Conservation (phyloP, 495 filamentous ascomycete species). For the Hypoxylon lienhwacheense region DNA sequence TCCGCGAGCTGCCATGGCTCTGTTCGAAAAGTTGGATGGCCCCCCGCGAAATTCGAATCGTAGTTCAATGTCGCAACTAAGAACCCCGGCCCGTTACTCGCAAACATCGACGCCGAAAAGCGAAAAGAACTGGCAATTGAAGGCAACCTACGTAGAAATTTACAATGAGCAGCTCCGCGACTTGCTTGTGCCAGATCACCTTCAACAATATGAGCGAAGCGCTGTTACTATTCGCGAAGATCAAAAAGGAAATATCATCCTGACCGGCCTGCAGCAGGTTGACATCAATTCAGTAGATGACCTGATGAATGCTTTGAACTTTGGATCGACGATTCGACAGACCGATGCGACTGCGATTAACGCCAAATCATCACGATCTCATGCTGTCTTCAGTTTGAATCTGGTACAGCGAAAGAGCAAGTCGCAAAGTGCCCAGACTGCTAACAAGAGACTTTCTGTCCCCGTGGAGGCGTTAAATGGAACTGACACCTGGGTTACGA, state of each 20-base stretch:
- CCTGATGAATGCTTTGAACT: constrained; percentile 82
- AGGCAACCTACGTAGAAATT: constrained; percentile 97
- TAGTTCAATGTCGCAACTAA: constrained; percentile 73
- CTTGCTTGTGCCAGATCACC: constrained; percentile 78
- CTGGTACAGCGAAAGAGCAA: constrained; percentile 82
- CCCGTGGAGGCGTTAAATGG: constrained; percentile 79
- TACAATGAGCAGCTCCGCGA: constrained; percentile 97
- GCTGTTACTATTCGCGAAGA: constrained; percentile 88
- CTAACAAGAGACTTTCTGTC: constrained; percentile 87
- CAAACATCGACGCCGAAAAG: constrained; percentile 54
- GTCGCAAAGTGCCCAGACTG: constrained; percentile 51
- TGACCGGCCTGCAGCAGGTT: constrained; percentile 86
- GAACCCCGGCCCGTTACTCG: constrained; percentile 82
- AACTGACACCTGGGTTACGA: constrained; percentile 69
- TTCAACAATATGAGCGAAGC: constrained; percentile 67
- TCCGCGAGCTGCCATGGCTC: constrained; percentile 79
- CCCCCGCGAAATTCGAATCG: constrained; percentile 55
- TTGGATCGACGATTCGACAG: constrained; percentile 91
- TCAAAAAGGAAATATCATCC: constrained; percentile 89
- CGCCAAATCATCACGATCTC: constrained; percentile 96
- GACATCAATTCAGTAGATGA: constrained; percentile 92
- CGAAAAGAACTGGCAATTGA: constrained; percentile 90
- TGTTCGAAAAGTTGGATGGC: constrained; percentile 86
- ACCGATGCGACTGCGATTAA: constrained; percentile 99
- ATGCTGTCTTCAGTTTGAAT: constrained; percentile 96